Evolutionary conservation across 2,329 filamentous ascomycete genomes (phyloP), one percentile per base, ranked within the genome.

Genomic region (Ophiostoma sp.): DNA sequence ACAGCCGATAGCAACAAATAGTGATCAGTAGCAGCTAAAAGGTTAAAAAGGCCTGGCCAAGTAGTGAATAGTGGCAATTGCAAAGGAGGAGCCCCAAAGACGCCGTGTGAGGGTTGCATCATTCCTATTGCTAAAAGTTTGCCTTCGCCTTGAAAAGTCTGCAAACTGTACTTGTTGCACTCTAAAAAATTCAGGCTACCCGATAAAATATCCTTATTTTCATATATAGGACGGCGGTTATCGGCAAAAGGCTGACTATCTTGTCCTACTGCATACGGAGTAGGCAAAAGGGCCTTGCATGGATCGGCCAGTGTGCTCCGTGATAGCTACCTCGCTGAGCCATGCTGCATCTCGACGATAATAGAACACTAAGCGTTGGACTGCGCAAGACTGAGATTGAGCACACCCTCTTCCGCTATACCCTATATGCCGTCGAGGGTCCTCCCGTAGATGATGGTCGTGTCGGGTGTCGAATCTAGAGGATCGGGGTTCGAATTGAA

Each of bases 121-220:
- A 57, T 57, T 27, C 23, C 52, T 57, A n/a, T 57, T n/a, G n/a
- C 52, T 27, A 57, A 57, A 27, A 48, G 44, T 48, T 48, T 48
- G 52, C 52, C 52, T 52, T 23, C 52, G 52, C 15, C 13, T 13
- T 57, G 52, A 57, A 57, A 57, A 57, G n/a, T 57, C 52, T 57
- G 52, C n/a, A 57, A 27, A 57, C 23, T 27, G 3, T 27, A n/a
- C n/a, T n/a, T n/a, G n/a, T n/a, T 13, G 41, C 15, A 44, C 15
- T 11, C 36, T 1, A 11, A 39, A 39, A 39, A 8, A 2, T 6
- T 4, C 6, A 44, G 13, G 41, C 41, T 44, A 20, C 41, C 17
- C 17, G 15, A 17, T 17, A 54, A 23, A 54, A 54, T 27, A 57
- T 8, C 4, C 10, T 48, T 27, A 57, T 13, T 57, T 2, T 31